Evolutionary conservation across 257 asterid species (phyloP).

Genomic region (Penstemon eatonii): DNA sequence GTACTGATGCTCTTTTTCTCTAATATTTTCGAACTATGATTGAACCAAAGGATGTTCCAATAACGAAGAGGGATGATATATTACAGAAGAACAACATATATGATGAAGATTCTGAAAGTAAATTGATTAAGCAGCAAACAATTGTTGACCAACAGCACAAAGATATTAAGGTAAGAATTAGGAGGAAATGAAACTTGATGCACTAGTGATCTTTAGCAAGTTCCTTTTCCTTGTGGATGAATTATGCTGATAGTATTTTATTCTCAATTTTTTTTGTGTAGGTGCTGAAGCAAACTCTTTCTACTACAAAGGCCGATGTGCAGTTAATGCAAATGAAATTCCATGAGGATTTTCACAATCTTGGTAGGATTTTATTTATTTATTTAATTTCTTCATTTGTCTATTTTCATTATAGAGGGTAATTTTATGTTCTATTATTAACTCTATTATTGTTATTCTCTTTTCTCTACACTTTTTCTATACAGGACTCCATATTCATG

Average conservation of each 20-base stretch:
- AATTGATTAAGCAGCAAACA: constrained; percentile 51
- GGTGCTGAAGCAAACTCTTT: constrained; percentile 79
- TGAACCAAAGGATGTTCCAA: constrained; percentile 38
- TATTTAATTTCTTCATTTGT: constrained; percentile 8
- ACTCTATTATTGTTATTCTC: not conserved
- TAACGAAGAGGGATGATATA: constrained; percentile 39
- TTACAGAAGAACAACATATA: constrained; percentile 33
- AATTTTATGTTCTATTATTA: not conserved
- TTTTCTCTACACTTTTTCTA: constrained; percentile 14
- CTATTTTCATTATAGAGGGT: constrained; percentile 1
- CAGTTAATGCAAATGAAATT: constrained; percentile 90
- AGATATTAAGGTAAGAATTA: constrained; percentile 56
- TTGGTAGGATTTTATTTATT: constrained; percentile 49
- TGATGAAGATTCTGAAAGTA: constrained; percentile 50
- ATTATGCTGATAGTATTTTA: constrained; percentile 11
- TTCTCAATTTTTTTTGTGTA: constrained; percentile 31
- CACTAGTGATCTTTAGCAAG: constrained; percentile 13
- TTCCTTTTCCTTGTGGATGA: constrained; percentile 11
- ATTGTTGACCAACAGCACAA: constrained; percentile 73
- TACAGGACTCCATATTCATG: constrained; percentile 73
- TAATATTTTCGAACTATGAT: constrained; percentile 34
- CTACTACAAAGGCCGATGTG: constrained; percentile 82
- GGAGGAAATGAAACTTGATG: constrained; percentile 14
- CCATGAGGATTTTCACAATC: constrained; percentile 75
- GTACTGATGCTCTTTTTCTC: constrained; percentile 21